phyloP scores from a whole-genome alignment of 1,284 basidiomycete species.

The Hemileia vastatrix region DNA sequence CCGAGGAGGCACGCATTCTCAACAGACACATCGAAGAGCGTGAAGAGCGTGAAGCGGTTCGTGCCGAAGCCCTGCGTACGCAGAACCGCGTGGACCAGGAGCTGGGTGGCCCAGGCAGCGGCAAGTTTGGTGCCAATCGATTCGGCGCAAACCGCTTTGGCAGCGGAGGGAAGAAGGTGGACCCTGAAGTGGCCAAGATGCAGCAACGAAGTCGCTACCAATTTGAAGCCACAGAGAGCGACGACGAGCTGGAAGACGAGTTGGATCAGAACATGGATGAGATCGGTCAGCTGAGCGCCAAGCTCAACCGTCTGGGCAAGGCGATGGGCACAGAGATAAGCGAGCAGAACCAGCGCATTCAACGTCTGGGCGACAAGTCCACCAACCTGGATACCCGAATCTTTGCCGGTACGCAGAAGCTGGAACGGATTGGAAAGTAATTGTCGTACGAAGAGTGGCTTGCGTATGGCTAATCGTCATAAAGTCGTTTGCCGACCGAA shows the following conservation, averaged over 20 bases:
- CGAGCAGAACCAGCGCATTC: conserved; percentile 37
- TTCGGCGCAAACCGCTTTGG: too few species aligned
- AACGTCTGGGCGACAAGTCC: conserved; percentile 39
- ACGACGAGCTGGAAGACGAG: conserved; percentile 71
- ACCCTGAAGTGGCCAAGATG: too few species aligned
- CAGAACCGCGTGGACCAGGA: conserved; percentile 73
- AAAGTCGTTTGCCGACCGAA: too few species aligned
- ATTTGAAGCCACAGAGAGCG: conserved; percentile 84
- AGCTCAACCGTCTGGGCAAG: conserved; percentile 37
- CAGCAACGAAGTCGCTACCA: conserved; percentile 80
- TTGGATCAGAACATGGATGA: conserved; percentile 83
- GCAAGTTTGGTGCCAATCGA: conserved; percentile 45
- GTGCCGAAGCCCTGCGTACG: conserved; percentile 73
- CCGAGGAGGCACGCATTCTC: conserved; percentile 77
- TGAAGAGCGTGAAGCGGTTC: conserved; percentile 68
- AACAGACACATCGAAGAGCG: conserved; percentile 82
- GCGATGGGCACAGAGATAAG: conserved; percentile 43
- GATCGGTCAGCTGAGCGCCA: conserved; percentile 31
- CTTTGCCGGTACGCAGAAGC: conserved; percentile 22
- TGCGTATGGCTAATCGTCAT: too few species aligned
- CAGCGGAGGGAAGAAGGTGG: too few species aligned
- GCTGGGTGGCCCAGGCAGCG: conserved; percentile 50
- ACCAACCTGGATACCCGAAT: conserved; percentile 38
- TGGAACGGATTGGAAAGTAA: conserved; percentile 10
- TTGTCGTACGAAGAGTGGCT: too few species aligned